Conservation (phyloP, 768 basidiomycete genomes). For the Pisolithus sp. region DNA sequence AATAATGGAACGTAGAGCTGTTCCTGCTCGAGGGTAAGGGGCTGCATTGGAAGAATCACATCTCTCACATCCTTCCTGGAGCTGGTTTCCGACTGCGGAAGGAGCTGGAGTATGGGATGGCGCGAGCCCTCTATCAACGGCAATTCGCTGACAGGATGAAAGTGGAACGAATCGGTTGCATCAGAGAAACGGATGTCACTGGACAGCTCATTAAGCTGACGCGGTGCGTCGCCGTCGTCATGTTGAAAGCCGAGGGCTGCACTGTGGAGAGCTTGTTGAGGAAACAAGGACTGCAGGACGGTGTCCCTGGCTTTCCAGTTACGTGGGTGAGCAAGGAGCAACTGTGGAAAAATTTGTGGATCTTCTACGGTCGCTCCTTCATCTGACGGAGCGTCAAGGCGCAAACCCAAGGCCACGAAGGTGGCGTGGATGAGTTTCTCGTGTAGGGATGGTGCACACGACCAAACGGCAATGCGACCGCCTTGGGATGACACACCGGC, state of each 20-base stretch:
- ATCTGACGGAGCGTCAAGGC: neutral
- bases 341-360: constrained; percentile 17
- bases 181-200: constrained; percentile 44
- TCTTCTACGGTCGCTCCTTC: neutral
- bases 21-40: constrained; percentile 41
- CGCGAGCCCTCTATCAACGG: constrained; percentile 10
- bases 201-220: constrained; percentile 15
- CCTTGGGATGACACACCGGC: constrained; percentile 22
- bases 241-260: constrained; percentile 42
- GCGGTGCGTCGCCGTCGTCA: constrained; percentile 33
- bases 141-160: constrained; percentile 36
- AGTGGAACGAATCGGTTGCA: constrained; percentile 62
- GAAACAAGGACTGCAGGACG: constrained; percentile 14
- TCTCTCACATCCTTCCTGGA: constrained; percentile 40
- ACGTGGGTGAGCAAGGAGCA: constrained; percentile 22
- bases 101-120: constrained; percentile 13
- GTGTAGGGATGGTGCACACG: constrained; percentile 21
- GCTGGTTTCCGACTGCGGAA: constrained; percentile 24
- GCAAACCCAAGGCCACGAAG: constrained; percentile 23
- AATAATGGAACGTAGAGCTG: constrained; percentile 58
- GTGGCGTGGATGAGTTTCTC: constrained; percentile 16
- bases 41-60: constrained; percentile 45
- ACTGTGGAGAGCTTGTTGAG: constrained; percentile 10
- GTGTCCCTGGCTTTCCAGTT: constrained; percentile 15
- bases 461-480: constrained; percentile 24